Evolutionary conservation across 2,329 filamentous ascomycete genomes (phyloP).

Genomic region (Claviceps arundinis): DNA sequence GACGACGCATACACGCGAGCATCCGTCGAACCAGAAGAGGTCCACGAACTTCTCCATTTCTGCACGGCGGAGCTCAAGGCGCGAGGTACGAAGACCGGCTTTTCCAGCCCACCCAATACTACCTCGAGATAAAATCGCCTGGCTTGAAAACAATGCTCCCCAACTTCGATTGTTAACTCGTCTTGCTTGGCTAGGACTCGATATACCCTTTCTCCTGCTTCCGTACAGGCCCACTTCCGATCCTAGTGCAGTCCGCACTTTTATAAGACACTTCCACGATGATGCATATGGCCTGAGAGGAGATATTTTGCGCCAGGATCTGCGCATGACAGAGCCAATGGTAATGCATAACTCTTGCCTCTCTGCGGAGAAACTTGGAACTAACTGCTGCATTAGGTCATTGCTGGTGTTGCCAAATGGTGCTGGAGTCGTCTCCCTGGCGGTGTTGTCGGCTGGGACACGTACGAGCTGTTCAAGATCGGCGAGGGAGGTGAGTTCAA

Average conservation of each 20-base stretch:
- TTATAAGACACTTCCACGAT: slow-evolving; percentile 86
- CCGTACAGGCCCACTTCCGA: slow-evolving; percentile 91
- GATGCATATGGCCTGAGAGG: slow-evolving; percentile 50
- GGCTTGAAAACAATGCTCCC: background rate
- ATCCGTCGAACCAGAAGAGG: slow-evolving; percentile 75
- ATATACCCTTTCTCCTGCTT: slow-evolving; percentile 82
- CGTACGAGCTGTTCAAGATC: slow-evolving; percentile 89
- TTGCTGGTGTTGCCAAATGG: slow-evolving; percentile 94
- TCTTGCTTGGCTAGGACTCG: slow-evolving; percentile 46
- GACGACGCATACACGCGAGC: slow-evolving; percentile 78
- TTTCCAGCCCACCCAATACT: background rate
- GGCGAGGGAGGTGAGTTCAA: slow-evolving; percentile 67
- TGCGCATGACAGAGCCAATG: slow-evolving; percentile 88
- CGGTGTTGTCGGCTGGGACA: slow-evolving; percentile 92
- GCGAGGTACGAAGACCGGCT: slow-evolving; percentile 52
- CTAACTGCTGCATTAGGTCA: slow-evolving; percentile 45
- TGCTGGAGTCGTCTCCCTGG: slow-evolving; percentile 89
- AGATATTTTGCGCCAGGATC: slow-evolving; percentile 64
- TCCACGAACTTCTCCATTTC: slow-evolving; percentile 71
- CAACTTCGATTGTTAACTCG: slow-evolving; percentile 1
- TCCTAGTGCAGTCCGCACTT: slow-evolving; percentile 79
- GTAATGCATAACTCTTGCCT: slow-evolving; percentile 36
- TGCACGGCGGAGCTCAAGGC: slow-evolving; percentile 89
- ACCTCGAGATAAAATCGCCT: background rate
- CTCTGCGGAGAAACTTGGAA: background rate